Base-by-base conservation (phyloP, 2,329 filamentous ascomycete species). In the Botrytis tulipae region DNA sequence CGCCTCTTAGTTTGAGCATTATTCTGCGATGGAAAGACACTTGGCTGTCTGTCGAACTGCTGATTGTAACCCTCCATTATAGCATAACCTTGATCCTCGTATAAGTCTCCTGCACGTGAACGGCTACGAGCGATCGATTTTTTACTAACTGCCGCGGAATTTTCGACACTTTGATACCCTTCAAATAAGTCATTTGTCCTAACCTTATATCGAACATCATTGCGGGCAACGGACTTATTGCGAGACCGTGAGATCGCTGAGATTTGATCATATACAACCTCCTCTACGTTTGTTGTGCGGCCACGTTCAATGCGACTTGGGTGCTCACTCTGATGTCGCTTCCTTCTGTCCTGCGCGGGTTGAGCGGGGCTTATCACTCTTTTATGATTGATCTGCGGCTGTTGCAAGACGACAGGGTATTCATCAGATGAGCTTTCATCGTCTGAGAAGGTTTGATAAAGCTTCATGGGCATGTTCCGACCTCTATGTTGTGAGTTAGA, bases 261-360 rank as follows among this genome's bases (percentile, higher is more conserved):
- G 37, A n/a, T 32, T 2, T 68, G 48, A 42, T 68, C n/a, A 57
- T 32, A 42, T 37, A 57, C 29, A 16, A 51, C 32, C 25, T 68
- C 48, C 5, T 68, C 66, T 25, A 9, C 54, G 2, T 57, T 32
- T 57, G 18, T 42, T 9, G 37, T 57, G 66, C 48, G 48, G 29
- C 35, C n/a, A 37, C n/a, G 66, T 16, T n/a, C 25, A 32, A 16
- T 10, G 14, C n/a, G 29, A 35, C 37, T 46, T 42, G 70, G 60
- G 20, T 65, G 46, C n/a, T 72, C 46, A 46, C 70, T 72, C 48
- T 72, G 70, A 44, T 67, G 60, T 35, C 70, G 46, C 65, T 72
- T 72, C 4, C n/a, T 20, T 66, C 59, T 32, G 3, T 18, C 37
- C 2, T 37, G 37, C 5, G 20, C 22, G 32, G 29, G 35, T 20